Evolutionary conservation across 2,329 filamentous ascomycete genomes (phyloP).

Genomic region (Neofusicoccum laricinum): DNA sequence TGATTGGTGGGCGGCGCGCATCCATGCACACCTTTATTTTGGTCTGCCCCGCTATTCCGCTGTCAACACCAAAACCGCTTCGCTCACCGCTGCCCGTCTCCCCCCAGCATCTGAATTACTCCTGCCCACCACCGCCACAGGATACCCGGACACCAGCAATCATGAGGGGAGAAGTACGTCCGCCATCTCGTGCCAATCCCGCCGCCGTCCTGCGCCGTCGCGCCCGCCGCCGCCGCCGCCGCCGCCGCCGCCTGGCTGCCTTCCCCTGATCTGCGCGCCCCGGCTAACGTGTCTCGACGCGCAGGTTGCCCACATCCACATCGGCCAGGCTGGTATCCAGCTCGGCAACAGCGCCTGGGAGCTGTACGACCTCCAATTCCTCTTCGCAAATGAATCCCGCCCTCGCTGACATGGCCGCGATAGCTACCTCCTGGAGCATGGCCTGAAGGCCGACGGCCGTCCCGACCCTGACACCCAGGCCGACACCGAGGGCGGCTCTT

Average conservation of each 20-base stretch:
- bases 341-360: conserved; percentile 74
- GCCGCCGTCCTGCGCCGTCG: conserved; percentile 8
- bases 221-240: neutral
- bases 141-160: conserved; percentile 22
- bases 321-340: conserved; percentile 71
- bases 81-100: conserved; percentile 9
- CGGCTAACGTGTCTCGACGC: conserved; percentile 13
- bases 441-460: conserved; percentile 63
- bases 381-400: neutral
- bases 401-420: conserved; percentile 18
- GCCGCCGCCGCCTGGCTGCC: conserved; percentile 7
- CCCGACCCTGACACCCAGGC: conserved; percentile 53
- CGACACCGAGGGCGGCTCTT: conserved; percentile 84
- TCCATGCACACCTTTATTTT: conserved; percentile 17
- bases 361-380: conserved; percentile 56
- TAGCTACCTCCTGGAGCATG: conserved; percentile 72
- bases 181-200: conserved; percentile 2
- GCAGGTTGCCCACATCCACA: conserved; percentile 65
- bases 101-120: conserved; percentile 10
- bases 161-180: conserved; percentile 42
- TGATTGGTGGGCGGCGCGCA: conserved; percentile 8
- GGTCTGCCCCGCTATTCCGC: conserved; percentile 15
- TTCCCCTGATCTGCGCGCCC: conserved; percentile 13
- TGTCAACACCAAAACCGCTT: conserved; percentile 17
- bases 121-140: conserved; percentile 8